Evolutionary conservation across 768 basidiomycete species (phyloP).

Genomic region (Exidia glandulosa): DNA sequence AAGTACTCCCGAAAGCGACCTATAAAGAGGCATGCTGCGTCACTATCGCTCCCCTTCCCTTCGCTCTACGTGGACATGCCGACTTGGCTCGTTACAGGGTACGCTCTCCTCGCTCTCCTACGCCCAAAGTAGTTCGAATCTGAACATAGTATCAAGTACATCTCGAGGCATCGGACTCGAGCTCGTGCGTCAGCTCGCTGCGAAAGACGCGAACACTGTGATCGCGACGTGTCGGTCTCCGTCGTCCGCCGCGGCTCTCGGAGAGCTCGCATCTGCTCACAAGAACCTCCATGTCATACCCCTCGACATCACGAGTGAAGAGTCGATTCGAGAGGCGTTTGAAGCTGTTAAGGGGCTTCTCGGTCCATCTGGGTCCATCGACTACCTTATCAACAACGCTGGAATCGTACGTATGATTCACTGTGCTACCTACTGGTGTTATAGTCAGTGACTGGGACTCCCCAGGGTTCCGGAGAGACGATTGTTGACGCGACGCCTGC

Average conservation of each 20-base stretch:
- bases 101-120: neutral
- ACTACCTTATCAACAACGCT: neutral
- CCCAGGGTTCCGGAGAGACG: neutral
- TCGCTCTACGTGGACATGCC: no score
- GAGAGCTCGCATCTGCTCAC: neutral
- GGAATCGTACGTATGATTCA: neutral
- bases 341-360: neutral
- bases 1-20: no score
- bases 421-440: neutral
- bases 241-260: neutral
- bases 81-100: neutral
- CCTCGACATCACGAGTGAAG: neutral
- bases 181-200: neutral
- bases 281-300: neutral
- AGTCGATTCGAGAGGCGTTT: neutral
- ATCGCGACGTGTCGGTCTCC: neutral
- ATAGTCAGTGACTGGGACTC: neutral
- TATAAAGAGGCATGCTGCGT: no score
- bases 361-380: neutral
- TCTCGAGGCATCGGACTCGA: neutral
- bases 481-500: conserved; percentile 9
- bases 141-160: neutral
- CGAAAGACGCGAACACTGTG: neutral
- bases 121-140: neutral
- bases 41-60: no score